A percentile compares a stretch with the other conserved stretches of the same genome.
Evolutionary conservation across 2,329 filamentous ascomycete genomes (phyloP).

Genomic region (Diaporthe sp.): DNA sequence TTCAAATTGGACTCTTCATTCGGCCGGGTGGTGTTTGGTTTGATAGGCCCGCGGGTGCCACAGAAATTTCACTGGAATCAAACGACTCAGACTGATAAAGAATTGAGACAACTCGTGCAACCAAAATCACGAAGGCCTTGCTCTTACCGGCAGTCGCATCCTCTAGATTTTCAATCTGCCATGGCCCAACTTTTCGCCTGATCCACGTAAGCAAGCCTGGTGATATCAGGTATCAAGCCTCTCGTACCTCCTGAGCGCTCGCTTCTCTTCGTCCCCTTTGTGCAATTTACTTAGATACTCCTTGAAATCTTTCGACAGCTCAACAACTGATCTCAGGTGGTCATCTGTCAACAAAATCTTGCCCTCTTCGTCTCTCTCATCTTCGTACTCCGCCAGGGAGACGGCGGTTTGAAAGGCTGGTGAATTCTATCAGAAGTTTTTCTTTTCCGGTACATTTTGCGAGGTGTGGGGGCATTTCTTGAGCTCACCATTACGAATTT

Average conservation of each 20-base stretch:
- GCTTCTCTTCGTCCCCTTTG: conserved; percentile 18
- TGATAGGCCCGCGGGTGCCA: background rate
- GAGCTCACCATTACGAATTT: too few species aligned
- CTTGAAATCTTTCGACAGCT: conserved; percentile 39
- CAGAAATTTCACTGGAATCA: background rate
- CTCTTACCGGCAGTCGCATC: background rate
- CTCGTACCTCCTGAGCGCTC: conserved; percentile 15
- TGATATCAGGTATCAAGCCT: conserved; percentile 8
- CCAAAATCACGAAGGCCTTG: background rate
- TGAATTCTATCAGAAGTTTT: background rate
- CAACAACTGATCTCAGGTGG: conserved; percentile 39
- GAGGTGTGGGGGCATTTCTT: background rate
- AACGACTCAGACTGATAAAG: background rate
- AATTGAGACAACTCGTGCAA: background rate
- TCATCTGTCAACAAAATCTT: conserved; percentile 37
- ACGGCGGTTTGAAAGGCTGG: conserved; percentile 26
- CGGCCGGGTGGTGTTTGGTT: background rate
- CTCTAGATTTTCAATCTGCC: background rate
- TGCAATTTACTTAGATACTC: conserved; percentile 14
- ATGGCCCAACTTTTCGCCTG: background rate
- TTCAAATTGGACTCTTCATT: background rate
- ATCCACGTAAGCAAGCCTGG: too few species aligned
- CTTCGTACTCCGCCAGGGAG: conserved; percentile 23
- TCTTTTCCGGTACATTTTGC: background rate
- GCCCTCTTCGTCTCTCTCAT: conserved; percentile 33